Evolutionary conservation across 202 grass and related monocot genomes (phyloP).

Genomic region (Setaria viridis): DNA sequence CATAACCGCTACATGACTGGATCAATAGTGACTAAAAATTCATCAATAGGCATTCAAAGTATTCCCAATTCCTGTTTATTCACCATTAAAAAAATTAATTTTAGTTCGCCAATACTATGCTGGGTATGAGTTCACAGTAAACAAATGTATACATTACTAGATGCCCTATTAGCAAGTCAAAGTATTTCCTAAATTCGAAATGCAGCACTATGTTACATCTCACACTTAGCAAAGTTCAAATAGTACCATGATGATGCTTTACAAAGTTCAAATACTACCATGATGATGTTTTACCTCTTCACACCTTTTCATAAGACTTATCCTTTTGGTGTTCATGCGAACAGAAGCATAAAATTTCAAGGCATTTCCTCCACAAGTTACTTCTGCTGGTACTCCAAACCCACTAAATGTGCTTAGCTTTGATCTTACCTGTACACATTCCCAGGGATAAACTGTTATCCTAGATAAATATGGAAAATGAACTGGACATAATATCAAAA

Average conservation of each 20-base stretch:
- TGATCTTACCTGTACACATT: conserved; percentile 9
- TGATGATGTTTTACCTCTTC: not conserved
- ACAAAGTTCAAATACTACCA: not conserved
- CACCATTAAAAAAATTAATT: not conserved
- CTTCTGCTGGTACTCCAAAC: conserved; percentile 7
- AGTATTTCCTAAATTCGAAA: not conserved
- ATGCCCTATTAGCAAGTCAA: not conserved
- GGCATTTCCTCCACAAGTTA: conserved; percentile 13
- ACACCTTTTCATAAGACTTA: not conserved
- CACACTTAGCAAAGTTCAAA: not conserved
- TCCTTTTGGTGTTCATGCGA: conserved; percentile 13
- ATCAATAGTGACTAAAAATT: not conserved
- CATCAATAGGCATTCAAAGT: not conserved
- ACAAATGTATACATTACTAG: not conserved
- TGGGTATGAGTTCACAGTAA: not conserved
- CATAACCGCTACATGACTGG: not conserved
- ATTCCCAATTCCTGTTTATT: not conserved
- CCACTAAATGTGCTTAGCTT: conserved; percentile 11
- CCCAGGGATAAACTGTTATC: conserved; percentile 1
- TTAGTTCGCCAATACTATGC: not conserved
- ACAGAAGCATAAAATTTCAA: conserved; percentile 20
- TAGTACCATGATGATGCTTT: not conserved
- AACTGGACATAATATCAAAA: not conserved
- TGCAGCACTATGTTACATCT: not conserved
- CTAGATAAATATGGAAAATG: not conserved